Conservation (phyloP, 192 early-diverging fungal genomes). For the Phycomyces blakesleeanus region DNA sequence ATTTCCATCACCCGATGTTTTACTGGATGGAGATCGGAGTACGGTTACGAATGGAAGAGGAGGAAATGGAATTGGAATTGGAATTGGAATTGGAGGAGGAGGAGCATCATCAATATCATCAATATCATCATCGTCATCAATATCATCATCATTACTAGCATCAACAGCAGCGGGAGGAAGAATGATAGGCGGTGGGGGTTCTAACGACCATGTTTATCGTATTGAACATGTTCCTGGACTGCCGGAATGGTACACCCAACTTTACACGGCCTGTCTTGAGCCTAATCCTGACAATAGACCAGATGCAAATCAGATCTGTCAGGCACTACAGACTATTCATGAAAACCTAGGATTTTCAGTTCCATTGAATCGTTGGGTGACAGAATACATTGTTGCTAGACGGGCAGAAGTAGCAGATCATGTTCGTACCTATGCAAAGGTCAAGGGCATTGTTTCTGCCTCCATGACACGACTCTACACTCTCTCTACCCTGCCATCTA, state of each 20-base stretch:
- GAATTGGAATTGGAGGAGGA: background rate
- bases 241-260: constrained; percentile 26
- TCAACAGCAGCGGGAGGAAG: no score
- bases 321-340: constrained; percentile 25
- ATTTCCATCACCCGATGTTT: constrained; percentile 27
- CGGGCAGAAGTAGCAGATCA: constrained; percentile 28
- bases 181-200: no score
- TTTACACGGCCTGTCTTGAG: constrained; percentile 32
- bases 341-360: constrained; percentile 21
- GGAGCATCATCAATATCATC: no score
- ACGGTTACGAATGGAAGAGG: no score
- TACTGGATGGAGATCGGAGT: constrained; percentile 18
- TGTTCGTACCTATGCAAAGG: constrained; percentile 29
- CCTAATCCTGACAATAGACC: constrained; percentile 26
- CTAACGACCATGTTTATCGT: constrained; percentile 21
- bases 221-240: constrained; percentile 30
- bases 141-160: no score
- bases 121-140: no score
- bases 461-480: constrained; percentile 31
- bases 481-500: constrained; percentile 25
- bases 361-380: constrained; percentile 13
- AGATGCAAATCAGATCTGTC: constrained; percentile 23
- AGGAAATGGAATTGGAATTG: constrained; percentile 1
- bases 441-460: constrained; percentile 23
- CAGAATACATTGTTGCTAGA: constrained; percentile 26